These are phyloP conservation scores for Metschnikowia lochheadii DNA, from an alignment of 805 yeast genomes.

Conservation along the genomic window DNA sequence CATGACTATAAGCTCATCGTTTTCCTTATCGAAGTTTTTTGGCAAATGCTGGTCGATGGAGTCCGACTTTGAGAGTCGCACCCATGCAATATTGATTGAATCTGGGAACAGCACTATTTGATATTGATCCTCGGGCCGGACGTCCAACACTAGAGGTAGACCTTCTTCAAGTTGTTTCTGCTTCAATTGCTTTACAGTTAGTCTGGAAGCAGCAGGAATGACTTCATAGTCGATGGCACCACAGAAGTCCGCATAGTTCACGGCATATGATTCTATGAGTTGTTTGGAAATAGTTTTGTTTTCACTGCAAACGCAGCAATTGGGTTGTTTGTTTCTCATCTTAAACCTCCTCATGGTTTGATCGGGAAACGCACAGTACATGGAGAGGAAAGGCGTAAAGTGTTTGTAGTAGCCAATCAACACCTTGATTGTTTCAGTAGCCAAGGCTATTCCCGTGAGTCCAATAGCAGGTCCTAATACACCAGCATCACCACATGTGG, in stretches of 20 bases:
- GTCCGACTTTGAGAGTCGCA: conserved; percentile 28
- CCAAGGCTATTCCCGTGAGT: conserved; percentile 82
- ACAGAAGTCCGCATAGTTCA: conserved; percentile 73
- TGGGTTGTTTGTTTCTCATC: conserved; percentile 63
- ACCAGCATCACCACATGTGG: conserved; percentile 90
- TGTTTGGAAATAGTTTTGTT: conserved; percentile 47
- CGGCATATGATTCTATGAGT: conserved; percentile 40
- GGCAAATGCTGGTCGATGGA: conserved; percentile 21
- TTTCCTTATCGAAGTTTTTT: conserved; percentile 16
- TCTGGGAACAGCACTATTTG: conserved; percentile 57
- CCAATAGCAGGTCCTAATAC: conserved; percentile 97
- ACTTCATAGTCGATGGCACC: conserved; percentile 53
- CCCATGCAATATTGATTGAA: conserved; percentile 62
- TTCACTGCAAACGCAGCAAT: conserved; percentile 65
- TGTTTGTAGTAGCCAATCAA: conserved; percentile 52
- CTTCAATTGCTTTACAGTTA: conserved; percentile 39
- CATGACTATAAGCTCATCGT: conserved; percentile 48
- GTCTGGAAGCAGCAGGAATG: conserved; percentile 42
- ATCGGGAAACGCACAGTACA: conserved; percentile 63
- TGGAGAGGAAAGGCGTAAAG: conserved; percentile 65
- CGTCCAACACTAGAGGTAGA: conserved; percentile 56
- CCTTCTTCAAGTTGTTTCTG: conserved; percentile 15
- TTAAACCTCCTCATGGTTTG: conserved; percentile 70
- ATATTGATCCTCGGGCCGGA: conserved; percentile 76
- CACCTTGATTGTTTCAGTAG: conserved; percentile 78